A percentile compares a stretch with the other conserved stretches of the same genome.
These are phyloP conservation scores for Hypomyces perniciosus DNA, from an alignment of 2,329 filamentous ascomycete species.

Conservation along the genomic window DNA sequence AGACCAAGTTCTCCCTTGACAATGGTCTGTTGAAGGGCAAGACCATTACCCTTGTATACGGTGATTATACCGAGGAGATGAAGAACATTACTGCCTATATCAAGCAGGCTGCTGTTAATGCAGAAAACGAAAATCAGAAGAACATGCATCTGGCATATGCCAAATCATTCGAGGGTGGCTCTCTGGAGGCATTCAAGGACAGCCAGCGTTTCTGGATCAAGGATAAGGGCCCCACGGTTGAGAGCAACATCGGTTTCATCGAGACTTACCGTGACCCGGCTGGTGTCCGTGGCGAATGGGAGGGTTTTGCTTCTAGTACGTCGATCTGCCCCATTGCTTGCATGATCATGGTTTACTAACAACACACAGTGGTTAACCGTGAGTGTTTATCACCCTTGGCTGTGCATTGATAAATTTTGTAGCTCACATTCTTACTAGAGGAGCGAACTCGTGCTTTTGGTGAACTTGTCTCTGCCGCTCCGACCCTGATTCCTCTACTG, in stretches of 20 bases:
- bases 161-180: conserved; percentile 68
- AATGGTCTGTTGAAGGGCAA: conserved; percentile 59
- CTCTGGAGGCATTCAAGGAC: conserved; percentile 71
- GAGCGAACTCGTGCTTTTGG: conserved; percentile 86
- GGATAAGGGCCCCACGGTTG: conserved; percentile 74
- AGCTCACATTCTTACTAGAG: conserved; percentile 31
- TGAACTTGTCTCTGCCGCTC: conserved; percentile 74
- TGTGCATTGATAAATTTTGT: neutral
- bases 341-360: conserved; percentile 14
- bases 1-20: conserved; percentile 53
- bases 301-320: conserved; percentile 66
- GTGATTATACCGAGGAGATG: conserved; percentile 70
- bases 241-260: conserved; percentile 77
- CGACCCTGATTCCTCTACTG: conserved; percentile 77
- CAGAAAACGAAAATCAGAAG: conserved; percentile 68
- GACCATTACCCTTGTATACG: conserved; percentile 65
- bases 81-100: conserved; percentile 59
- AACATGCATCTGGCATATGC: conserved; percentile 69
- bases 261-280: conserved; percentile 82
- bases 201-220: conserved; percentile 76
- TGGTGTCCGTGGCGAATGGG: conserved; percentile 76
- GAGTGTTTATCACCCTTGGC: conserved; percentile 11
- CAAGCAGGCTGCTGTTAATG: conserved; percentile 60
- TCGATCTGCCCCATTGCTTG: conserved; percentile 3
- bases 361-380: conserved; percentile 59